phyloP scores from a whole-genome alignment of 2,329 filamentous ascomycete genomes.

The Stachybotrys elegans region DNA sequence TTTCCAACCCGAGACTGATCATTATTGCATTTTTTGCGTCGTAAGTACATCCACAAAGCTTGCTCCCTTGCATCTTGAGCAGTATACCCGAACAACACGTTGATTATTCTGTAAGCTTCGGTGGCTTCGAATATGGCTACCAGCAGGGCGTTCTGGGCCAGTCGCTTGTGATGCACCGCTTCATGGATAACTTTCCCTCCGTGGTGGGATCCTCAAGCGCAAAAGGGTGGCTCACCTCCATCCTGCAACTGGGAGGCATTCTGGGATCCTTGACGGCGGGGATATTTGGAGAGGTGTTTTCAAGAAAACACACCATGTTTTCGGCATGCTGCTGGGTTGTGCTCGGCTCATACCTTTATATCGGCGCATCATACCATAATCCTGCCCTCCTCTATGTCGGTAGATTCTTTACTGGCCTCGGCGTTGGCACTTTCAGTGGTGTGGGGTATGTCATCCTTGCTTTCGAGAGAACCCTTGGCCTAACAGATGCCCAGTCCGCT shows the following conservation, averaged over 20 bases:
- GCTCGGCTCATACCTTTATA: slow-evolving; percentile 38
- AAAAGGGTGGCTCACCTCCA: slow-evolving; percentile 45
- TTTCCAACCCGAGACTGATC: slow-evolving; percentile 29
- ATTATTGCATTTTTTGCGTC: slow-evolving; percentile 36
- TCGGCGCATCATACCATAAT: slow-evolving; percentile 33
- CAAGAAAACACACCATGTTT: slow-evolving; percentile 48
- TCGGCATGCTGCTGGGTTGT: slow-evolving; percentile 41
- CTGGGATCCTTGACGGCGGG: slow-evolving; percentile 42
- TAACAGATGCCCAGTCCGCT: slow-evolving; percentile 29
- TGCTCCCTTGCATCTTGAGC: background rate
- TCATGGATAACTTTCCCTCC: slow-evolving; percentile 42
- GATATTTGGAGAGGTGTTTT: slow-evolving; percentile 43
- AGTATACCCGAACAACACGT: background rate
- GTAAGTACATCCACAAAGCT: slow-evolving; percentile 16
- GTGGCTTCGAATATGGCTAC: slow-evolving; percentile 36
- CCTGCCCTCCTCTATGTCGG: slow-evolving; percentile 40
- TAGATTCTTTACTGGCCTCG: slow-evolving; percentile 43
- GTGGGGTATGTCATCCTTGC: no score
- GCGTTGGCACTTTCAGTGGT: slow-evolving; percentile 41
- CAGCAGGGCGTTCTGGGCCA: slow-evolving; percentile 51
- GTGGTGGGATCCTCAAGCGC: slow-evolving; percentile 40
- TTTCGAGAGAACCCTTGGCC: no score
- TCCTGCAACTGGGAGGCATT: slow-evolving; percentile 46
- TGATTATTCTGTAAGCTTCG: background rate
- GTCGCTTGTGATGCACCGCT: slow-evolving; percentile 47